Conservation (phyloP, 2,329 filamentous ascomycete genomes). For the Scytalidium lignicola region DNA sequence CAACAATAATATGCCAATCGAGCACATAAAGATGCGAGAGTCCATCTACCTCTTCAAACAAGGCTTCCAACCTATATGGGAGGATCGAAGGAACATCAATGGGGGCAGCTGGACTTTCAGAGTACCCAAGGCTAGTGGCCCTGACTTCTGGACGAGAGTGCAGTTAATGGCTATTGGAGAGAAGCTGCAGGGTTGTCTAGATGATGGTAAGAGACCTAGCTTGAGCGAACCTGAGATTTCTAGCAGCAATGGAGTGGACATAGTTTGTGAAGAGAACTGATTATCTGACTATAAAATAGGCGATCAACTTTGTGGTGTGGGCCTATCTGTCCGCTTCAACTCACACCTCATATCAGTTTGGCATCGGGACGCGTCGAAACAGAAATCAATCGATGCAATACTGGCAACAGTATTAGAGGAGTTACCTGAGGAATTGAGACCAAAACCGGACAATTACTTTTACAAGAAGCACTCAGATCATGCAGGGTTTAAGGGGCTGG, state of each 20-base stretch:
- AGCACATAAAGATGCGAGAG: slow-evolving; percentile 71
- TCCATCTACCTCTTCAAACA: slow-evolving; percentile 76
- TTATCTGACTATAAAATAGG: slow-evolving; percentile 40
- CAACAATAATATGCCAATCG: slow-evolving; percentile 74
- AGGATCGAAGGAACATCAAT: slow-evolving; percentile 78
- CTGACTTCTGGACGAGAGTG: slow-evolving; percentile 76
- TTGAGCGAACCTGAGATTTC: background rate
- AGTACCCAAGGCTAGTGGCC: slow-evolving; percentile 68
- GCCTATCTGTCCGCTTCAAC: slow-evolving; percentile 83
- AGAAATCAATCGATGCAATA: slow-evolving; percentile 71
- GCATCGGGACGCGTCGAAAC: slow-evolving; percentile 82
- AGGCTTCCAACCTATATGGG: slow-evolving; percentile 73
- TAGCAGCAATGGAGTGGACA: too few relatives aligned
- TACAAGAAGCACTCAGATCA: slow-evolving; percentile 92
- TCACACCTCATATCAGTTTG: slow-evolving; percentile 84
- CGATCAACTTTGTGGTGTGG: slow-evolving; percentile 85
- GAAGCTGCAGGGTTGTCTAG: slow-evolving; percentile 68
- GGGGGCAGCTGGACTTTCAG: slow-evolving; percentile 93
- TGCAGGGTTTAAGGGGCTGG: slow-evolving; percentile 66
- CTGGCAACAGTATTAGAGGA: slow-evolving; percentile 68
- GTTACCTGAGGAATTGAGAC: slow-evolving; percentile 66
- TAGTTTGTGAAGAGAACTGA: too few relatives aligned
- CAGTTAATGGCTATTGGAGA: slow-evolving; percentile 80
- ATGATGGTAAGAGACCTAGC: slow-evolving; percentile 53
- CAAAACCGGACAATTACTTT: slow-evolving; percentile 67